A percentile compares a stretch with the other conserved stretches of the same genome.
phyloP scores from a whole-genome alignment of 176 grass and related monocot species.

The Eragrostis nindensis region DNA sequence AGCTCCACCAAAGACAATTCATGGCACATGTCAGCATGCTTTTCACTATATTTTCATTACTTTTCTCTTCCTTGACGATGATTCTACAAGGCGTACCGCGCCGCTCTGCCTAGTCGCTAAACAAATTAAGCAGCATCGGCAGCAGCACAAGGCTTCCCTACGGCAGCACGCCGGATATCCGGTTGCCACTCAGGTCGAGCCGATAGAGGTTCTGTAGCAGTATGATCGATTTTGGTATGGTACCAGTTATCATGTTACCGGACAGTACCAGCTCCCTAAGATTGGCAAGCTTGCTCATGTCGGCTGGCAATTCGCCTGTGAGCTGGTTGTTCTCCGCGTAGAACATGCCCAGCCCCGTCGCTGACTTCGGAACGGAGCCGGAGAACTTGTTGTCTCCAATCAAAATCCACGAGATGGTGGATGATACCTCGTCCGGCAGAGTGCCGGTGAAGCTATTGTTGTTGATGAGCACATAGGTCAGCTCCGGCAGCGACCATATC shows the following conservation, averaged over 20 bases:
- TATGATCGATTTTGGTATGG: constrained; percentile 52
- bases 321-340: constrained; percentile 60
- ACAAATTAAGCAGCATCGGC: not conserved
- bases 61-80: too few species aligned
- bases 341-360: constrained; percentile 28
- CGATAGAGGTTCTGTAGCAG: constrained; percentile 40
- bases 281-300: constrained; percentile 47
- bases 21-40: too few species aligned
- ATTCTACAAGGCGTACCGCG: too few species aligned
- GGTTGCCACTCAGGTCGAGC: constrained; percentile 61
- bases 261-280: constrained; percentile 35
- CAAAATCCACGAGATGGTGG: constrained; percentile 45
- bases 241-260: constrained; percentile 49
- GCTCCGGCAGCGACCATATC: constrained; percentile 43
- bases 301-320: constrained; percentile 46
- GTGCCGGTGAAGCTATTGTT: constrained; percentile 63
- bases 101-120: too few species aligned
- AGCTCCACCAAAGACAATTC: too few species aligned
- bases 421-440: constrained; percentile 38
- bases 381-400: constrained; percentile 66
- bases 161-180: constrained; percentile 57
- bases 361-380: constrained; percentile 48
- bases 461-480: constrained; percentile 50
- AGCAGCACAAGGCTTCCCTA: constrained; percentile 33
- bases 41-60: too few species aligned